phyloP scores from a whole-genome alignment of 352 stramenopile genomes.

The Aphanomyces astaci region DNA sequence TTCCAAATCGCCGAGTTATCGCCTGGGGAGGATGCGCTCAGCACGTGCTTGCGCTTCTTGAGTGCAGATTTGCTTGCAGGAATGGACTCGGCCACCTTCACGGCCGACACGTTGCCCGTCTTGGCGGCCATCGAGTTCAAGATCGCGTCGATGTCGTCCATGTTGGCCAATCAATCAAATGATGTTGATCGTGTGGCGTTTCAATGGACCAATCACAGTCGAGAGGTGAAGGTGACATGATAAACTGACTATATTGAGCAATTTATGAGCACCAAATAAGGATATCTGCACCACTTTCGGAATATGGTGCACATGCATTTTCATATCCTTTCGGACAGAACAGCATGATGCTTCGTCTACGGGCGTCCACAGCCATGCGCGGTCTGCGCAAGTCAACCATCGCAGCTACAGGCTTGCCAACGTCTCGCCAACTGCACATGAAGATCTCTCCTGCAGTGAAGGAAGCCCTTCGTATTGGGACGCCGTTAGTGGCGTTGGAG shows the following conservation, averaged over 20 bases:
- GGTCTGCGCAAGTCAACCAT: background rate
- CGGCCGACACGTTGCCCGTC: conserved; percentile 50
- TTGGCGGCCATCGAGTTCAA: conserved; percentile 69
- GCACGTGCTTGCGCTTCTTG: background rate
- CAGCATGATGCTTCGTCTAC: background rate
- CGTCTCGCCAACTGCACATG: background rate
- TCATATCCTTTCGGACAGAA: background rate
- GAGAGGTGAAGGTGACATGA: no score
- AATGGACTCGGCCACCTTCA: background rate
- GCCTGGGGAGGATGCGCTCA: background rate
- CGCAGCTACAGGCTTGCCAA: background rate
- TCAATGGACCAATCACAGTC: no score
- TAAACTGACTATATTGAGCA: background rate
- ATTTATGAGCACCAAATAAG: no score
- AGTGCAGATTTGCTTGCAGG: background rate
- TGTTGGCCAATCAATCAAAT: background rate
- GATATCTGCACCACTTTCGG: no score
- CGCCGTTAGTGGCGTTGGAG: conserved; percentile 91
- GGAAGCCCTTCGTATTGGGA: conserved; percentile 28
- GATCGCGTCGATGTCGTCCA: conserved; percentile 62
- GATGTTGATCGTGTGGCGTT: no score
- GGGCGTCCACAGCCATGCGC: background rate
- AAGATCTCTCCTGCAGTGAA: conserved; percentile 24
- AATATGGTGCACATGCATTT: background rate
- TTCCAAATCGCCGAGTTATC: background rate